phyloP scores from a whole-genome alignment of 2,329 filamentous ascomycete species.

The Pseudogymnoascus sp. region DNA sequence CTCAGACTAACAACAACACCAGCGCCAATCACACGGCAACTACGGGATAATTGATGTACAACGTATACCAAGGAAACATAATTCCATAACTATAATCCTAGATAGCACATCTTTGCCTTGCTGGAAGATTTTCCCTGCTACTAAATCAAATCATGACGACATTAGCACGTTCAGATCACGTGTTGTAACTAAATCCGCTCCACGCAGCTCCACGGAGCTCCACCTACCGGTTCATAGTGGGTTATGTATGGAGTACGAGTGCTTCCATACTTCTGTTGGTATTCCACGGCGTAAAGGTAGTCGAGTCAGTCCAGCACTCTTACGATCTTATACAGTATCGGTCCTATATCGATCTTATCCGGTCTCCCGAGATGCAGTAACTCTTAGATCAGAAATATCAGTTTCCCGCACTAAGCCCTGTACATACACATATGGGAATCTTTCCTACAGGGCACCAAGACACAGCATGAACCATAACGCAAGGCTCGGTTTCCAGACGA shows the following conservation, averaged over 20 bases:
- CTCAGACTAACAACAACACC: neutral
- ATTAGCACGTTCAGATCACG: neutral
- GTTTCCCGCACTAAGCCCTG: too few species aligned
- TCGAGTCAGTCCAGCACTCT: neutral
- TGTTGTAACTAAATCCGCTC: neutral
- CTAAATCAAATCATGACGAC: conserved; percentile 5
- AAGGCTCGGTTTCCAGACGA: neutral
- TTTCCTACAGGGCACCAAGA: neutral
- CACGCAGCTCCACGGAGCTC: conserved; percentile 1
- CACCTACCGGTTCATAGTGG: neutral
- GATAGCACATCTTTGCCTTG: neutral
- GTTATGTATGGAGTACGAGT: neutral
- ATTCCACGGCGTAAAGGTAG: neutral
- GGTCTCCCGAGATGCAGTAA: neutral
- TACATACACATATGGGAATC: too few species aligned
- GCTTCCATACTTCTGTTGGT: neutral
- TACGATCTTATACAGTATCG: neutral
- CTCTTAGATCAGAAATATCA: neutral
- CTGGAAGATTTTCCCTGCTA: neutral
- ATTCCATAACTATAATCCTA: conserved; percentile 1
- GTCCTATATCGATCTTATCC: conserved; percentile 42
- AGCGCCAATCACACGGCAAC: neutral
- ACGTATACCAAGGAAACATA: neutral
- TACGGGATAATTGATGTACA: neutral
- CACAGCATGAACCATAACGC: neutral